phyloP scores from a whole-genome alignment of 257 asterid species.

The Solanum sparsipilum region DNA sequence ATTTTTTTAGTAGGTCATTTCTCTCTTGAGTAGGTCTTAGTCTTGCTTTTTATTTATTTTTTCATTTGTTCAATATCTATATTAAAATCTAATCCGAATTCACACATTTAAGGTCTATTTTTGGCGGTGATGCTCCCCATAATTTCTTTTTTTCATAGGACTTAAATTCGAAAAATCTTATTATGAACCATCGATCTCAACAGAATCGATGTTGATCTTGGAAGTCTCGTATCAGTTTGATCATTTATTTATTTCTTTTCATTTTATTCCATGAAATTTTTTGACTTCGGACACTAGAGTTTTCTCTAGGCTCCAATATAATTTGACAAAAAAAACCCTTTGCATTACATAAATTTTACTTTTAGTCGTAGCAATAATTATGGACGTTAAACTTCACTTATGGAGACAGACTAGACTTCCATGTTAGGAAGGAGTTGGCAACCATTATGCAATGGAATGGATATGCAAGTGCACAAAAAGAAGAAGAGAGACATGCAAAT shows the following conservation, averaged over 20 bases:
- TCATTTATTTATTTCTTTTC: not conserved
- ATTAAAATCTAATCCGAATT: no score
- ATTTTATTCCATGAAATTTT: not conserved
- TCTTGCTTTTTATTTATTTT: not conserved
- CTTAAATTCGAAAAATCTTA: not conserved
- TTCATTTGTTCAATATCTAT: not conserved
- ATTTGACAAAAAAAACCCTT: not conserved
- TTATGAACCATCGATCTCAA: not conserved
- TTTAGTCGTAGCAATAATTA: not conserved
- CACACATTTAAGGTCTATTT: no score
- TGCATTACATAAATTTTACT: not conserved
- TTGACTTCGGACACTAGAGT: not conserved
- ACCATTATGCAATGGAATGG: not conserved
- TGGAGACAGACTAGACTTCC: not conserved
- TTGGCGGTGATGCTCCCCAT: no score
- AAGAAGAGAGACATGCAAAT: not conserved
- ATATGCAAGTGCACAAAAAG: not conserved
- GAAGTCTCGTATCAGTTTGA: no score
- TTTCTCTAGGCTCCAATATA: not conserved
- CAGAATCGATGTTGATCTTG: not conserved
- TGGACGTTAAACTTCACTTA: not conserved
- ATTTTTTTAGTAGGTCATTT: not conserved
- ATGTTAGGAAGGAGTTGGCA: not conserved
- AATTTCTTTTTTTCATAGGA: no score
- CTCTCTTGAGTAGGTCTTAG: not conserved